Conservation (phyloP, 306 rosid genomes). For the Pyrus bretschneideri region DNA sequence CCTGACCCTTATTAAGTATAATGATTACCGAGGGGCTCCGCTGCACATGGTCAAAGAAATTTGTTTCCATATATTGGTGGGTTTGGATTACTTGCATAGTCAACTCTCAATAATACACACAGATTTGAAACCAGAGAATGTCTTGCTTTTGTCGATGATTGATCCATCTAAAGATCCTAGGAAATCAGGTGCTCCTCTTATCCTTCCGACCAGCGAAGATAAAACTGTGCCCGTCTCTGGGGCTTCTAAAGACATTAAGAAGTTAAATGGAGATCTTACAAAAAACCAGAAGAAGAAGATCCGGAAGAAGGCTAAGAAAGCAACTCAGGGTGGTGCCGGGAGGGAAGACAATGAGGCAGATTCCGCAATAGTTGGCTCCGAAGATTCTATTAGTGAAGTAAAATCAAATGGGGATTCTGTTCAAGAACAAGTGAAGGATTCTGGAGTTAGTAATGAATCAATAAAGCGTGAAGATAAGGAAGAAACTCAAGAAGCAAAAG, state of each 20-base stretch:
- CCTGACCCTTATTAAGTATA: slow-evolving; percentile 70
- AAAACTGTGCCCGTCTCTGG: slow-evolving; percentile 36
- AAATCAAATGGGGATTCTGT: slow-evolving; percentile 38
- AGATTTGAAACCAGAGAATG: slow-evolving; percentile 83
- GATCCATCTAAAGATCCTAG: slow-evolving; percentile 78
- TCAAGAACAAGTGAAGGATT: slow-evolving; percentile 36
- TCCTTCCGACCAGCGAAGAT: slow-evolving; percentile 48
- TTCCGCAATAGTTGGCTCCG: slow-evolving; percentile 28
- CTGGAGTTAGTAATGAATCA: slow-evolving; percentile 28
- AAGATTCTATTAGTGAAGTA: slow-evolving; percentile 24
- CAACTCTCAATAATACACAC: slow-evolving; percentile 84
- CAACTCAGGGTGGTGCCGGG: slow-evolving; percentile 54
- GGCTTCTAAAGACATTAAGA: slow-evolving; percentile 37
- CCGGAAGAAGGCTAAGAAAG: slow-evolving; percentile 70
- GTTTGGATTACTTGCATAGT: slow-evolving; percentile 78
- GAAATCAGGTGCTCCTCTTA: slow-evolving; percentile 56
- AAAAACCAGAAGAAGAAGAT: slow-evolving; percentile 75
- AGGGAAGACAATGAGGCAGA: slow-evolving; percentile 54
- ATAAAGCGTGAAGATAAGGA: slow-evolving; percentile 29
- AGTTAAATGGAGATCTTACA: slow-evolving; percentile 55
- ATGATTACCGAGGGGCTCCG: slow-evolving; percentile 64
- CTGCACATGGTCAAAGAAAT: slow-evolving; percentile 70
- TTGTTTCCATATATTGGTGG: slow-evolving; percentile 68
- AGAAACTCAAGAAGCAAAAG: slow-evolving; percentile 40
- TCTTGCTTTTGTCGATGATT: slow-evolving; percentile 54